phyloP scores from a whole-genome alignment of 2,329 filamentous ascomycete species.

The Trichoderma harzianum region DNA sequence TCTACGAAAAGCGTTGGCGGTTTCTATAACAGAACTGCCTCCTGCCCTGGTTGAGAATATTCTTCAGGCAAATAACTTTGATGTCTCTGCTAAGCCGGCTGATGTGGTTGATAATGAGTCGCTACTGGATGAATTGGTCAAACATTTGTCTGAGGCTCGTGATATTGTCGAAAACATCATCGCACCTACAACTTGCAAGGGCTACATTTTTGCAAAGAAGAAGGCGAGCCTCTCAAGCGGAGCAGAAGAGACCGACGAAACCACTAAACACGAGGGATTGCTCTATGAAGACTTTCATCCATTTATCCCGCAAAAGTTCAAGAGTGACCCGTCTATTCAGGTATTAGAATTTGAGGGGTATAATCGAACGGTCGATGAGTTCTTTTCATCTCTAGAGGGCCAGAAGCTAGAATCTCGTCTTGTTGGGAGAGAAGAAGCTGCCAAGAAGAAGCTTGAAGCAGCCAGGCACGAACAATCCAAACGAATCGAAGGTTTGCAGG shows the following conservation, averaged over 20 bases:
- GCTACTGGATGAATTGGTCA: conserved; percentile 64
- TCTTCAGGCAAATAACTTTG: conserved; percentile 66
- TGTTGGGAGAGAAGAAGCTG: conserved; percentile 75
- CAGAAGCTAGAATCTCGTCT: conserved; percentile 85
- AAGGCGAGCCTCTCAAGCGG: conserved; percentile 35
- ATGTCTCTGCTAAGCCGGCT: conserved; percentile 63
- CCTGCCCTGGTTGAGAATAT: conserved; percentile 86
- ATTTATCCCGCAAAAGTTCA: conserved; percentile 79
- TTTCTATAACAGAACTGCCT: conserved; percentile 83
- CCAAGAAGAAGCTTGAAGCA: conserved; percentile 81
- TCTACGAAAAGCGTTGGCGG: conserved; percentile 74
- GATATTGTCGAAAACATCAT: conserved; percentile 67
- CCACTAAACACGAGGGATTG: conserved; percentile 46
- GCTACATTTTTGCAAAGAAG: conserved; percentile 83
- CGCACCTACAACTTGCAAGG: conserved; percentile 61
- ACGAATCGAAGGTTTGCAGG: conserved; percentile 77
- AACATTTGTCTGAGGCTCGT: conserved; percentile 66
- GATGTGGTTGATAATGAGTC: conserved; percentile 65
- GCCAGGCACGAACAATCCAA: conserved; percentile 80
- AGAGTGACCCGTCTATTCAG: conserved; percentile 59
- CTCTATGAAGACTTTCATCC: conserved; percentile 96
- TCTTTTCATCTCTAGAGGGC: conserved; percentile 93
- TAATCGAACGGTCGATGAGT: conserved; percentile 92
- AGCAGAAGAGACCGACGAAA: not conserved
- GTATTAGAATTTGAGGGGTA: conserved; percentile 79